Conservation (phyloP, 2,329 filamentous ascomycete genomes). For the Colletotrichum euphorbiae region DNA sequence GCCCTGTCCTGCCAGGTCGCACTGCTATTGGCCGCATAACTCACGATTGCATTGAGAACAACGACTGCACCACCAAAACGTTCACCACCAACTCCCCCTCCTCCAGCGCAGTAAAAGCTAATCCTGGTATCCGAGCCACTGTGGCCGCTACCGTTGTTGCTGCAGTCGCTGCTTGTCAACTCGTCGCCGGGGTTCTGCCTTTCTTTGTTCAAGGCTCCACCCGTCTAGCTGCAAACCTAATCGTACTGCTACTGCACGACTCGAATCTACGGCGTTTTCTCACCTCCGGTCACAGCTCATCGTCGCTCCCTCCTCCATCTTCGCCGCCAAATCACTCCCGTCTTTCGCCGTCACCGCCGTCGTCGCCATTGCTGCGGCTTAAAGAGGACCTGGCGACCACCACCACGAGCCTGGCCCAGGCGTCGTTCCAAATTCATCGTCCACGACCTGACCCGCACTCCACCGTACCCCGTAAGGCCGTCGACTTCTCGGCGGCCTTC, state of each 20-base stretch:
- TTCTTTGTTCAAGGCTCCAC: constrained; percentile 37
- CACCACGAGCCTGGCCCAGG: constrained; percentile 25
- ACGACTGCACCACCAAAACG: constrained; percentile 6
- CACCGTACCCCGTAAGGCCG: constrained; percentile 53
- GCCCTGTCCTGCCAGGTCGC: constrained; percentile 2
- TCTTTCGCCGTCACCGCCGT: constrained; percentile 4
- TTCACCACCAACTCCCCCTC: not conserved
- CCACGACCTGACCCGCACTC: constrained; percentile 26
- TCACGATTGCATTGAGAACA: constrained; percentile 28
- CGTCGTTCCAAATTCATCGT: constrained; percentile 35
- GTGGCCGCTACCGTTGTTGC: not conserved
- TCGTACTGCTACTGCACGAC: constrained; percentile 24
- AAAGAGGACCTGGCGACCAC: constrained; percentile 38
- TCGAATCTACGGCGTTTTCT: constrained; percentile 15
- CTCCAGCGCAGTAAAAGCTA: constrained; percentile 20
- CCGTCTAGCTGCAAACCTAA: constrained; percentile 34
- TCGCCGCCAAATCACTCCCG: constrained; percentile 6
- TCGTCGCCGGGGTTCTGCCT: constrained; percentile 16
- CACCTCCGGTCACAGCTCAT: constrained; percentile 7
- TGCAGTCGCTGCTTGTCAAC: constrained; percentile 3
- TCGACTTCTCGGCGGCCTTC: constrained; percentile 60
- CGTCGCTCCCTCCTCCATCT: not conserved
- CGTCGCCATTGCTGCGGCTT: constrained; percentile 3
- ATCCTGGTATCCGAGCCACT: constrained; percentile 32
- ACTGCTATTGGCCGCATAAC: constrained; percentile 27